phyloP scores from a whole-genome alignment of 1,284 basidiomycete species.

The Clitocybe nebularis region DNA sequence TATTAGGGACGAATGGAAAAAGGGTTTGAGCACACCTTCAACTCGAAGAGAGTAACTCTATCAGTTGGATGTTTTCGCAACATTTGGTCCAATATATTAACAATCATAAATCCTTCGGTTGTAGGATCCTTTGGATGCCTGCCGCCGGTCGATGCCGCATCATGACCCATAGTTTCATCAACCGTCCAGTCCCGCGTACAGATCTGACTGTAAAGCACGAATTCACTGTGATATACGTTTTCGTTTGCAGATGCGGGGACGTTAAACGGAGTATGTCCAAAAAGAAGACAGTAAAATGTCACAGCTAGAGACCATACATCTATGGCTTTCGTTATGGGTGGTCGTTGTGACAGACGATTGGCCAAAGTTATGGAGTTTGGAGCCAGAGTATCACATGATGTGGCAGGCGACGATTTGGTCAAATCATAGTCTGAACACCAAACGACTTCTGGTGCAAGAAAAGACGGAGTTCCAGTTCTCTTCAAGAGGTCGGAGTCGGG shows the following conservation, averaged over 20 bases:
- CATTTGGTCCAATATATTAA: constrained; percentile 65
- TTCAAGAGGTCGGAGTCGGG: constrained; percentile 75
- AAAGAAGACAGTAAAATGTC: constrained; percentile 84
- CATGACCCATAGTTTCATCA: constrained; percentile 64
- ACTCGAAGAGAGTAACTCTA: constrained; percentile 68
- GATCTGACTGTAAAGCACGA: constrained; percentile 75
- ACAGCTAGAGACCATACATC: constrained; percentile 92
- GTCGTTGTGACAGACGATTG: constrained; percentile 21
- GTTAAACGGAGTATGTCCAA: constrained; percentile 71
- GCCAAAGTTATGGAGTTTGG: constrained; percentile 14
- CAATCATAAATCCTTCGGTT: constrained; percentile 50
- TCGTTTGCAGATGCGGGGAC: constrained; percentile 46
- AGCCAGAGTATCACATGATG: constrained; percentile 21
- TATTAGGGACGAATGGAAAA: constrained; percentile 1
- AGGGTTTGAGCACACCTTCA: constrained; percentile 55
- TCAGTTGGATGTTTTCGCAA: constrained; percentile 77
- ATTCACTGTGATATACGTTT: constrained; percentile 48
- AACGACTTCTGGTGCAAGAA: constrained; percentile 87
- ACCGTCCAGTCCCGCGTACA: constrained; percentile 67
- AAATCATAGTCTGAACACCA: constrained; percentile 45
- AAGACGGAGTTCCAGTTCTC: constrained; percentile 82
- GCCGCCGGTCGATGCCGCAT: constrained; percentile 54
- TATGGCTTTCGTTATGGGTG: constrained; percentile 78
- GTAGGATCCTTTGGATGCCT: constrained; percentile 32
- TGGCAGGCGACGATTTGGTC: constrained; percentile 8